A percentile compares a stretch with the other conserved stretches of the same genome.
Conservation (phyloP, 169 alveolate species). For the Plasmodium adleri region DNA sequence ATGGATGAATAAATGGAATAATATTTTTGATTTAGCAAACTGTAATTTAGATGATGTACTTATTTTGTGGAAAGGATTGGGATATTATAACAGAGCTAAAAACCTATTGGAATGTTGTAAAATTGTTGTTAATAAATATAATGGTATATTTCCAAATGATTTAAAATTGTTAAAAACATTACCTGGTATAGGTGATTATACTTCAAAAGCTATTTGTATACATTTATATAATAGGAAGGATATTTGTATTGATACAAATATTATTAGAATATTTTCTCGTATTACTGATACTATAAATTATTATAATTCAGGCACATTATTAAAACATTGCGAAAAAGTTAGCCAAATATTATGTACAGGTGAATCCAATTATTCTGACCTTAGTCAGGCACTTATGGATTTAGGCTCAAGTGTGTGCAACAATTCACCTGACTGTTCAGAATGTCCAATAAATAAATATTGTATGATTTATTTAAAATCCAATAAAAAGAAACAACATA, state of each 20-base stretch:
- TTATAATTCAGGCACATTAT: constrained; percentile 33
- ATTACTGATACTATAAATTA: constrained; percentile 76
- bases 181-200: constrained; percentile 84
- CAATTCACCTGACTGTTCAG: constrained; percentile 74
- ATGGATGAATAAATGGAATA: constrained; percentile 81
- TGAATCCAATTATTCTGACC: constrained; percentile 56
- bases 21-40: constrained; percentile 51
- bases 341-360: constrained; percentile 43
- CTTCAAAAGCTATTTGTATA: constrained; percentile 79
- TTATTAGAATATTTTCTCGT: constrained; percentile 75
- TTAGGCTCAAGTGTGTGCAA: constrained; percentile 81
- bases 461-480: constrained; percentile 58
- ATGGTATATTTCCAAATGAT: constrained; percentile 73
- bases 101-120: constrained; percentile 76
- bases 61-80: constrained; percentile 78
- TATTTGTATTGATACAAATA: constrained; percentile 81
- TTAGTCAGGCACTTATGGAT: constrained; percentile 80
- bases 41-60: constrained; percentile 73
- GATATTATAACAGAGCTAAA: constrained; percentile 80
- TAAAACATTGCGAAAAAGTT: constrained; percentile 57
- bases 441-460: constrained; percentile 76
- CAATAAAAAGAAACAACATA: constrained; percentile 21
- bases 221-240: constrained; percentile 71
- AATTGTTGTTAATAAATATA: constrained; percentile 62
- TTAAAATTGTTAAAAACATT: constrained; percentile 43